Conservation (phyloP, 352 stramenopile genomes). For the Globisporangium echinulatum region DNA sequence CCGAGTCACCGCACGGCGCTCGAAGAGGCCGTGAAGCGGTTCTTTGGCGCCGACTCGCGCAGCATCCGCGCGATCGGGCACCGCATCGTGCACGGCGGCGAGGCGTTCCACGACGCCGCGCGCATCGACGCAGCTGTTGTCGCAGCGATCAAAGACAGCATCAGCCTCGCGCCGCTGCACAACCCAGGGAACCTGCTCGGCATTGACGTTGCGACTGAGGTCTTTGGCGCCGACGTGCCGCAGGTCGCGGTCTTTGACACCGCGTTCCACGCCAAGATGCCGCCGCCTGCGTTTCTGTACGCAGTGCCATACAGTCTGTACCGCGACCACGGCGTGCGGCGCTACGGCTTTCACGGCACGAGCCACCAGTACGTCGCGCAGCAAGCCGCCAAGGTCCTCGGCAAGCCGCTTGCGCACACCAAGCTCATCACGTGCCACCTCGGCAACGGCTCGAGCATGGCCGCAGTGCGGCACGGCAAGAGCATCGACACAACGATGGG, state of each 20-base stretch:
- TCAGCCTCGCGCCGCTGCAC: conserved; percentile 74
- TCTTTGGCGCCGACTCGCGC: conserved; percentile 45
- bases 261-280: conserved; percentile 86
- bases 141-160: conserved; percentile 51
- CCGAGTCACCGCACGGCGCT: conserved; percentile 53
- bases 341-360: conserved; percentile 90
- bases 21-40: conserved; percentile 48
- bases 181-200: conserved; percentile 84
- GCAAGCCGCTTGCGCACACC: conserved; percentile 44
- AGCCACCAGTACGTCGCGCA: conserved; percentile 82
- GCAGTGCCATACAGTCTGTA: conserved; percentile 76
- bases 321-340: conserved; percentile 72
- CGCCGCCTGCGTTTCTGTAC: conserved; percentile 75
- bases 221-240: conserved; percentile 53
- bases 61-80: conserved; percentile 78
- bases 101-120: conserved; percentile 57
- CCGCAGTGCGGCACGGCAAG: conserved; percentile 61
- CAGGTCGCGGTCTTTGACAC: conserved; percentile 90
- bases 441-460: conserved; percentile 84
- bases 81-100: conserved; percentile 84
- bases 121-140: conserved; percentile 48
- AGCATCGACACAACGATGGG: conserved; percentile 89
- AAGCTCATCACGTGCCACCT: conserved; percentile 87
- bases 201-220: conserved; percentile 73
- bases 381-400: conserved; percentile 50